Evolutionary conservation across 2,329 filamentous ascomycete genomes (phyloP).

Genomic region (Exophiala alcalophila): DNA sequence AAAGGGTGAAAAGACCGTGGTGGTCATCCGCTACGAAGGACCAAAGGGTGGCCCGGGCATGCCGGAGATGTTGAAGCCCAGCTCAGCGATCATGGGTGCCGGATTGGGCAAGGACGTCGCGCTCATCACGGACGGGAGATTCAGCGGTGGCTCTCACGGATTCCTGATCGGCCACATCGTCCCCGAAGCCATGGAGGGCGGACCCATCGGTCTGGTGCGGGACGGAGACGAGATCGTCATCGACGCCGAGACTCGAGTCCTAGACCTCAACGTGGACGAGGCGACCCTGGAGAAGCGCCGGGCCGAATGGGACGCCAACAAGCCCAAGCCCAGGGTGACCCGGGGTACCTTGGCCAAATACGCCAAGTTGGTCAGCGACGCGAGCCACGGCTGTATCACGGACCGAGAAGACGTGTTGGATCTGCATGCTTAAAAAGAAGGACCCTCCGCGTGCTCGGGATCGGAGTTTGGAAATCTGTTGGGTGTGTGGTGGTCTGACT

Average conservation of each 20-base stretch:
- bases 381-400: slow-evolving; percentile 49
- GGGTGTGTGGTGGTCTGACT: too few species aligned
- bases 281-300: slow-evolving; percentile 60
- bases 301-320: slow-evolving; percentile 56
- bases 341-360: slow-evolving; percentile 71
- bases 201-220: slow-evolving; percentile 76
- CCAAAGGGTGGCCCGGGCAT: slow-evolving; percentile 72
- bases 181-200: slow-evolving; percentile 80
- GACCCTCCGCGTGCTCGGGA: background rate
- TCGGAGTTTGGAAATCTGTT: background rate
- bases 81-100: slow-evolving; percentile 69
- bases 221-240: slow-evolving; percentile 80
- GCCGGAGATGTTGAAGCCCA: slow-evolving; percentile 73
- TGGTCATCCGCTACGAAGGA: slow-evolving; percentile 72
- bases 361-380: slow-evolving; percentile 50
- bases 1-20: slow-evolving; percentile 73
- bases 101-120: slow-evolving; percentile 68
- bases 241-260: slow-evolving; percentile 69
- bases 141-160: slow-evolving; percentile 78
- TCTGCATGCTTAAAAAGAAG: slow-evolving; percentile 12
- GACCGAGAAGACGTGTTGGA: slow-evolving; percentile 34
- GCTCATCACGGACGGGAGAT: slow-evolving; percentile 71
- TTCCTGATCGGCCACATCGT: slow-evolving; percentile 87
- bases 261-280: slow-evolving; percentile 64
- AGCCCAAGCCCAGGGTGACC: slow-evolving; percentile 57